Conservation (phyloP, 306 rosid genomes). For the Acacia melanoxylon region DNA sequence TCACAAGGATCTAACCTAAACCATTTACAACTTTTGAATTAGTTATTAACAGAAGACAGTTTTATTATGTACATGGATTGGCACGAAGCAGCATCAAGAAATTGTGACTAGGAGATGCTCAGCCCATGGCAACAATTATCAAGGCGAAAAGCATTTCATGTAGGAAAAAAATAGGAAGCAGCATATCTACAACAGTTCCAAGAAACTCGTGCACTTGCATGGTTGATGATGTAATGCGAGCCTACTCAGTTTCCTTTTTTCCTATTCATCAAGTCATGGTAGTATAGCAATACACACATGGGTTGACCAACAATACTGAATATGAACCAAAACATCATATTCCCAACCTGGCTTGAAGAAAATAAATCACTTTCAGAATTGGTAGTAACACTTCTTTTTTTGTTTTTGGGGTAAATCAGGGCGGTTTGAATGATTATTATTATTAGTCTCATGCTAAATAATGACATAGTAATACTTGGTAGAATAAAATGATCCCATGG, state of each 20-base stretch:
- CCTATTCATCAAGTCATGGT: constrained; percentile 93
- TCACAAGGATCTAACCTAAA: neutral
- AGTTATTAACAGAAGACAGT: neutral
- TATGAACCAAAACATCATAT: constrained; percentile 92
- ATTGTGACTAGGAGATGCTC: constrained; percentile 18
- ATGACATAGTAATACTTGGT: neutral
- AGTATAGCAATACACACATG: constrained; percentile 81
- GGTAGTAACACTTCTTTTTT: neutral
- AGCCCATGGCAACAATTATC: constrained; percentile 7
- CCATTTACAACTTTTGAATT: neutral
- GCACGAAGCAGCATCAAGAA: constrained; percentile 23
- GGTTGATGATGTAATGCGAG: neutral
- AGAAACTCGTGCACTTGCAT: constrained; percentile 15
- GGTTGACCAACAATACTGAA: constrained; percentile 96
- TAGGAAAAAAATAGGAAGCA: constrained; percentile 11
- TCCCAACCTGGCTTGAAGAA: constrained; percentile 70
- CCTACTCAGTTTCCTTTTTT: constrained; percentile 51
- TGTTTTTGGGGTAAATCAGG: neutral
- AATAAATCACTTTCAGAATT: constrained; percentile 19
- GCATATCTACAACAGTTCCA: constrained; percentile 35
- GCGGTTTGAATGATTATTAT: neutral
- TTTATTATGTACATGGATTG: neutral
- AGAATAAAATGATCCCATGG: constrained; percentile 10
- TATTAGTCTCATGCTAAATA: neutral
- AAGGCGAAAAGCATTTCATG: constrained; percentile 20